These are phyloP conservation scores for Trichoderma atroviride DNA, from an alignment of 2,329 filamentous ascomycete genomes.

Conservation along the genomic window DNA sequence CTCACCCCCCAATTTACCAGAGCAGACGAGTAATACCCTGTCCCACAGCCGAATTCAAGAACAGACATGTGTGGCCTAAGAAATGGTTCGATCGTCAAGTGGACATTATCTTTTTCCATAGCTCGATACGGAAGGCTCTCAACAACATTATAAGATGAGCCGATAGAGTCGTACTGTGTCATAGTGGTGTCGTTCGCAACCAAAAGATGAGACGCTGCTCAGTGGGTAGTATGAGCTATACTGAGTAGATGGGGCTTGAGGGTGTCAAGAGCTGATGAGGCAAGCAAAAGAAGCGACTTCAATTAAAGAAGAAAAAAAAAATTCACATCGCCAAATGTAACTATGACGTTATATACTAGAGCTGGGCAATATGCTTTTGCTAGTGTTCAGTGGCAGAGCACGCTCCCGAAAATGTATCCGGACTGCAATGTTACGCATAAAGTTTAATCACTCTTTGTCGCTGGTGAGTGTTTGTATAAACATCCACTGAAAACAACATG, in stretches of 20 bases:
- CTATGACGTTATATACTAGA: background rate
- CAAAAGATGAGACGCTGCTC: background rate
- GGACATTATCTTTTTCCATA: background rate
- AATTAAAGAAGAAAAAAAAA: too few relatives aligned
- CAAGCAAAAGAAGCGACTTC: too few relatives aligned
- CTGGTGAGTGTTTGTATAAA: too few relatives aligned
- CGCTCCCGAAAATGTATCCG: background rate
- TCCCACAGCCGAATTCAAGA: conserved; percentile 4
- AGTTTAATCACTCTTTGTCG: background rate
- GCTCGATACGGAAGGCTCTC: background rate
- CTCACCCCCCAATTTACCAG: background rate
- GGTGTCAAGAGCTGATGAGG: background rate
- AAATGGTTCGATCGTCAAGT: background rate
- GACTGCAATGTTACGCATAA: background rate
- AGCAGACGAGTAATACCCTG: conserved; percentile 8
- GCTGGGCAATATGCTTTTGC: background rate
- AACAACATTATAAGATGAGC: background rate
- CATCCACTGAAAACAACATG: too few relatives aligned
- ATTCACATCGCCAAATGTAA: background rate
- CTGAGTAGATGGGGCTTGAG: background rate
- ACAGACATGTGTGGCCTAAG: background rate
- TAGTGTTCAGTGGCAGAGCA: background rate
- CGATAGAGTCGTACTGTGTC: conserved; percentile 8
- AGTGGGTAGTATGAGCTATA: background rate
- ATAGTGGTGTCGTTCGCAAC: background rate